Conservation (phyloP, 306 rosid species). For the Adenanthera pavonina region DNA sequence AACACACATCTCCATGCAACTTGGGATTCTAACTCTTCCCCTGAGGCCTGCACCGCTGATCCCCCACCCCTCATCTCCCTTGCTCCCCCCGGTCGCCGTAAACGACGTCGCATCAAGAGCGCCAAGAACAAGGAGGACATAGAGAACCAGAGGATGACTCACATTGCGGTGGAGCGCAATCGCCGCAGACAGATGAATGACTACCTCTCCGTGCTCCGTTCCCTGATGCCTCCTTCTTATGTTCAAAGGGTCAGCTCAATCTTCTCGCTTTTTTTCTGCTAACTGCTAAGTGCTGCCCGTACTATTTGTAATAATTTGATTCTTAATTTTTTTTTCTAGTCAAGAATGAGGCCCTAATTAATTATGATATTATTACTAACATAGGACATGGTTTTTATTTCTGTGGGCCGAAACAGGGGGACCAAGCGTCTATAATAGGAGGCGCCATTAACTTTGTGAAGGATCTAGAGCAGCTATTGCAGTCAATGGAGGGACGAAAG, state of each 20-base stretch:
- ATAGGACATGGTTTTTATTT: conserved; percentile 17
- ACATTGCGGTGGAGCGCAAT: conserved; percentile 91
- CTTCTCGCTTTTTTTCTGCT: neutral
- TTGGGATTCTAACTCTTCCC: conserved; percentile 46
- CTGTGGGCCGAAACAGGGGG: conserved; percentile 59
- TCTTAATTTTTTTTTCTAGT: neutral
- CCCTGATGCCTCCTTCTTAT: conserved; percentile 83
- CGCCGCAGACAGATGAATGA: conserved; percentile 93
- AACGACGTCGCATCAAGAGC: conserved; percentile 62
- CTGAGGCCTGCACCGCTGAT: conserved; percentile 23
- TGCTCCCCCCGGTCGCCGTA: conserved; percentile 45
- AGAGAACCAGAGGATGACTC: conserved; percentile 88
- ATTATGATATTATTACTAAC: neutral
- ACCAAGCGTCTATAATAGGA: conserved; percentile 94
- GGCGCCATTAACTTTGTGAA: conserved; percentile 92
- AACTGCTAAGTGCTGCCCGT: neutral
- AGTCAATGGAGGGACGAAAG: conserved; percentile 59
- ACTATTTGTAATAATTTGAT: conserved; percentile 4
- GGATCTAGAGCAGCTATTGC: conserved; percentile 80
- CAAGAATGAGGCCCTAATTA: neutral
- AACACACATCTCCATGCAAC: conserved; percentile 35
- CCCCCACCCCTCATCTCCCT: neutral
- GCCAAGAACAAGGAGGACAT: conserved; percentile 75
- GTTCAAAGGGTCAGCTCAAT: conserved; percentile 70
- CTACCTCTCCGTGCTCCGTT: conserved; percentile 72